phyloP scores from a whole-genome alignment of 1,284 basidiomycete genomes.

The Mrakiaceae sp. region DNA sequence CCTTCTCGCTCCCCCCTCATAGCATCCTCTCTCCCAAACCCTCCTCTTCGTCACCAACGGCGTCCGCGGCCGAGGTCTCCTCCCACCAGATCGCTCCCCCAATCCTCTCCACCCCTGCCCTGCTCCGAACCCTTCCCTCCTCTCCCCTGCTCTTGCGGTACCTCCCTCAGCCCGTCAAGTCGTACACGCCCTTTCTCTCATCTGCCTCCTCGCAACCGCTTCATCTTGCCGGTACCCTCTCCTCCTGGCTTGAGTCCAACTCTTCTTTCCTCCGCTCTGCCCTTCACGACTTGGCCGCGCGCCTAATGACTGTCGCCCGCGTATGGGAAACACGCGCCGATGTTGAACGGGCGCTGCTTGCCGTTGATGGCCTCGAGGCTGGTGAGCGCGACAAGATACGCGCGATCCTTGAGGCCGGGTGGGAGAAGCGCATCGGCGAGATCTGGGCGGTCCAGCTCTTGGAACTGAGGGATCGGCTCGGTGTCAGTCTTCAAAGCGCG shows the following conservation, averaged over 20 bases:
- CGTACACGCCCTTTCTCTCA: conserved; percentile 37
- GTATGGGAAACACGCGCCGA: conserved; percentile 29
- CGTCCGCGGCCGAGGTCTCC: background rate
- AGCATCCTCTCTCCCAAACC: background rate
- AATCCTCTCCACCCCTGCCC: conserved; percentile 23
- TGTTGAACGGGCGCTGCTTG: conserved; percentile 20
- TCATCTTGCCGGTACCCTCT: conserved; percentile 22
- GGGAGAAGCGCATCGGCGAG: conserved; percentile 27
- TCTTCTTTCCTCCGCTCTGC: conserved; percentile 22
- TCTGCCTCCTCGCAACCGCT: conserved; percentile 49
- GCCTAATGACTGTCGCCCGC: conserved; percentile 27
- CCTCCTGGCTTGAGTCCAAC: conserved; percentile 26
- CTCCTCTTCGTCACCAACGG: background rate
- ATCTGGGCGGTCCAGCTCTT: conserved; percentile 30
- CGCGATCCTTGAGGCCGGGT: conserved; percentile 26
- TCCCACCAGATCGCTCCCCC: no score
- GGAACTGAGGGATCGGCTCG: conserved; percentile 21
- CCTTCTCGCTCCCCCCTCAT: conserved; percentile 17
- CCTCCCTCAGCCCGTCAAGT: conserved; percentile 29
- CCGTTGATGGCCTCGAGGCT: conserved; percentile 6
- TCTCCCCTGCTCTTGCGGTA: conserved; percentile 34
- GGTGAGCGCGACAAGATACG: conserved; percentile 9
- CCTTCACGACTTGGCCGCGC: conserved; percentile 25
- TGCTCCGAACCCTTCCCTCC: conserved; percentile 32
- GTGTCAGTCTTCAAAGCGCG: conserved; percentile 20